Conservation (phyloP, 2,329 filamentous ascomycete genomes). For the Ambrosiella beaveri region DNA sequence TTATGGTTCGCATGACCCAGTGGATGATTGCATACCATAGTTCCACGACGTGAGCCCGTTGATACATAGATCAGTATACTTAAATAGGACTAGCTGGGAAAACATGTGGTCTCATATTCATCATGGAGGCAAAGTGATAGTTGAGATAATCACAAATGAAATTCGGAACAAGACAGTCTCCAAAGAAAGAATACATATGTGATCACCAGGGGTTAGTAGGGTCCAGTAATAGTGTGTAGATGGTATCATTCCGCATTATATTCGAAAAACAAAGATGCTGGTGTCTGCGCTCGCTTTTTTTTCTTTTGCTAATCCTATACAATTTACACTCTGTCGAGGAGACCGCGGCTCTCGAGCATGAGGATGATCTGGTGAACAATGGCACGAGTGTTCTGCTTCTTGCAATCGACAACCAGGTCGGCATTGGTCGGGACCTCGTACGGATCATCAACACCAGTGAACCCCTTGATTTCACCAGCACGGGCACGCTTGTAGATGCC, state of each 20-base stretch:
- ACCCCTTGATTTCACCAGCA: constrained; percentile 84
- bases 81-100: no score
- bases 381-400: constrained; percentile 75
- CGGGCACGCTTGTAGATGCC: constrained; percentile 78
- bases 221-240: not conserved
- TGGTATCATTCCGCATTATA: constrained; percentile 11
- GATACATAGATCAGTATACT: no score
- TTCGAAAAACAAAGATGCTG: constrained; percentile 7
- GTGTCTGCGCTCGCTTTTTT: constrained; percentile 2
- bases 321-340: constrained; percentile 52
- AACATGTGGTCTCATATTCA: no score
- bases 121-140: no score
- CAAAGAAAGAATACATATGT: not conserved
- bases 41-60: no score
- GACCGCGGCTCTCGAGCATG: constrained; percentile 72
- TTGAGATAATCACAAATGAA: no score
- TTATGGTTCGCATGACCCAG: no score
- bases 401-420: constrained; percentile 67
- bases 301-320: not conserved
- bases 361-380: constrained; percentile 95
- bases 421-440: constrained; percentile 75
- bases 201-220: not conserved
- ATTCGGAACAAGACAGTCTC: no score
- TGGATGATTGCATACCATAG: no score
- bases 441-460: constrained; percentile 94